Conservation (phyloP, 805 yeast genomes). For the Sporopachydermia lactativora region DNA sequence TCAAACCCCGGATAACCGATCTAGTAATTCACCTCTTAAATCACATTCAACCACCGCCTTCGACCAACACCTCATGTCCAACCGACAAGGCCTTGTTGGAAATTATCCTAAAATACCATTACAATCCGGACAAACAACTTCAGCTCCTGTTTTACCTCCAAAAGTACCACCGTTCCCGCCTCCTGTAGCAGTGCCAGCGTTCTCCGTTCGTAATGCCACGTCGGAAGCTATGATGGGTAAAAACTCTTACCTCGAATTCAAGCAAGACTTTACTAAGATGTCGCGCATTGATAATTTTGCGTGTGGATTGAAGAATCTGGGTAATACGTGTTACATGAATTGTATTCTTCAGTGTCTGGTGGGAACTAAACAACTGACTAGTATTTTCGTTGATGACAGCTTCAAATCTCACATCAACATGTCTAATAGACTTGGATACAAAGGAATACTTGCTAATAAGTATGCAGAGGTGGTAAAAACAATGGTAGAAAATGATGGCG, state of each 20-base stretch:
- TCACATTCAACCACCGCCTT: no score
- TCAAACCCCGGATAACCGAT: background rate
- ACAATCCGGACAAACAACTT: background rate
- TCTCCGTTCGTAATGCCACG: background rate
- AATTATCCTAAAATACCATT: background rate
- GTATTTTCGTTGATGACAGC: constrained; percentile 44
- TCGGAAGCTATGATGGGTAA: background rate
- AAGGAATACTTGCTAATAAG: constrained; percentile 59
- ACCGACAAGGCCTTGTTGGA: background rate
- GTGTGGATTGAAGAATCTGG: constrained; percentile 68
- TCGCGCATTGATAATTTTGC: constrained; percentile 22
- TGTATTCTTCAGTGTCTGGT: constrained; percentile 76
- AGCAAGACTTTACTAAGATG: constrained; percentile 10
- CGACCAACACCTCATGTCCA: background rate
- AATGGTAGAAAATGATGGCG: constrained; percentile 34
- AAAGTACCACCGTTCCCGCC: background rate
- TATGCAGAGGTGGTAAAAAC: constrained; percentile 47
- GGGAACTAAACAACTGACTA: constrained; percentile 53
- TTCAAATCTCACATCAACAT: constrained; percentile 59
- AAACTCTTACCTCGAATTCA: constrained; percentile 6
- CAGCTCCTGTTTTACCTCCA: constrained; percentile 2
- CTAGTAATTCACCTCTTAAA: background rate
- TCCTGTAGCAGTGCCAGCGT: background rate
- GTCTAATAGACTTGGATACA: constrained; percentile 62
- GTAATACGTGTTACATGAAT: constrained; percentile 91